Conservation (phyloP, 2,329 filamentous ascomycete species). For the Acephala macrosclerotiorum region DNA sequence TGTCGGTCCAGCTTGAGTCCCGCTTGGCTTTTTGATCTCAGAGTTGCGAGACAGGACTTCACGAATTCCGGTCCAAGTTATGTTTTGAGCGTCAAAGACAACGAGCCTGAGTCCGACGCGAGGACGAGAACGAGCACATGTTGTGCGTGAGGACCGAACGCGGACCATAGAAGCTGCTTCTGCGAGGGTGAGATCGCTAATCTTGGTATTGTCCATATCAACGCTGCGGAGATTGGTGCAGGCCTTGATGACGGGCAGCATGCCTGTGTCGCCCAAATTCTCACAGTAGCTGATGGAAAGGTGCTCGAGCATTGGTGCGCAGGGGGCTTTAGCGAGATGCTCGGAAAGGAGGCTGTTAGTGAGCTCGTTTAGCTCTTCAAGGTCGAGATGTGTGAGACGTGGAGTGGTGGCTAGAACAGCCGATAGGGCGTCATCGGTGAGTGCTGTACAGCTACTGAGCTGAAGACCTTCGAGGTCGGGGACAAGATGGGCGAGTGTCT, state of each 20-base stretch:
- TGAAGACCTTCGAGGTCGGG: constrained; percentile 85
- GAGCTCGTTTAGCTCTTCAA: constrained; percentile 83
- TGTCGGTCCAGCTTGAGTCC: constrained; percentile 25
- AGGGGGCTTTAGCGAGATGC: constrained; percentile 78
- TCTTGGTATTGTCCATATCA: constrained; percentile 92
- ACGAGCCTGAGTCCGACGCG: constrained; percentile 72
- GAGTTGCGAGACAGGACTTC: constrained; percentile 88
- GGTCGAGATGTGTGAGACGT: constrained; percentile 82
- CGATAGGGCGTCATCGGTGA: constrained; percentile 78
- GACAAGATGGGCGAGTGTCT: constrained; percentile 74
- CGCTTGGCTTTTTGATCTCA: constrained; percentile 64
- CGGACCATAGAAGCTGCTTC: constrained; percentile 86
- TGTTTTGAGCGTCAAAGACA: constrained; percentile 89
- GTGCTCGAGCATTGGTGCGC: constrained; percentile 75
- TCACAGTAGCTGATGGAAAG: constrained; percentile 93
- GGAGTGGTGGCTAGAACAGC: constrained; percentile 78
- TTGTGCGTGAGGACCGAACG: constrained; percentile 57
- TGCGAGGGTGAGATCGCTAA: constrained; percentile 84
- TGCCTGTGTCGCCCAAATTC: constrained; percentile 79
- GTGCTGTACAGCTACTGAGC: constrained; percentile 75
- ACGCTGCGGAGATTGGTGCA: constrained; percentile 74
- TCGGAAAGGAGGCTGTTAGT: constrained; percentile 77
- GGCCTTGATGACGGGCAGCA: constrained; percentile 81
- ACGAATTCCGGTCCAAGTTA: constrained; percentile 91
- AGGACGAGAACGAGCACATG: constrained; percentile 36